Evolutionary conservation across 768 basidiomycete genomes (phyloP).

Genomic region (Leccinum subgranulosum): DNA sequence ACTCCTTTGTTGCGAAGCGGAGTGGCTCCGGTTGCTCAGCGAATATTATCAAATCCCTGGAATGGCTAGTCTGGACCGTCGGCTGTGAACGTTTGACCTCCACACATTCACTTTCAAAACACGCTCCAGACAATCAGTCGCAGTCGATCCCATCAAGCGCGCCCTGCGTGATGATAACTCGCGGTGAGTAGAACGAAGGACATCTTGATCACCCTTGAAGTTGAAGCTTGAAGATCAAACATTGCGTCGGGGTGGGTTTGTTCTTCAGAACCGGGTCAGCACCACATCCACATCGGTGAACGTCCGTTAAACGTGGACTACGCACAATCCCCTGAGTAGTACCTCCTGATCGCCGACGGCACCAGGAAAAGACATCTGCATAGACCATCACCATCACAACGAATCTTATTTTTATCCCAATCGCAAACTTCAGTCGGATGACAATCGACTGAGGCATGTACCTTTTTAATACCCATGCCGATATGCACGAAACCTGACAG

Average conservation of each 20-base stretch:
- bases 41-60: background rate
- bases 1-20: conserved; percentile 7
- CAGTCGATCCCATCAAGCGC: background rate
- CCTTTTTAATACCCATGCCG: conserved; percentile 1
- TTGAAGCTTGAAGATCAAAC: background rate
- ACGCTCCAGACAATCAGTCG: background rate
- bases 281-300: background rate
- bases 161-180: background rate
- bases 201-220: no score
- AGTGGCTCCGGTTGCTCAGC: background rate
- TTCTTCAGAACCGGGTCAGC: background rate
- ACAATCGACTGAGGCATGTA: background rate
- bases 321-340: background rate
- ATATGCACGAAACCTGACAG: background rate
- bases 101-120: conserved; percentile 3
- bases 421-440: background rate
- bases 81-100: background rate
- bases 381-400: conserved; percentile 15
- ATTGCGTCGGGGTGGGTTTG: background rate
- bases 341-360: conserved; percentile 3
- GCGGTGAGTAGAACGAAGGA: background rate
- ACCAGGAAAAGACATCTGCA: background rate
- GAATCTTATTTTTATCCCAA: conserved; percentile 2
- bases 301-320: background rate
- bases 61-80: background rate